A percentile compares a stretch with the other conserved stretches of the same genome.
phyloP scores from a whole-genome alignment of 805 yeast genomes.

The Suhomyces sp. region DNA sequence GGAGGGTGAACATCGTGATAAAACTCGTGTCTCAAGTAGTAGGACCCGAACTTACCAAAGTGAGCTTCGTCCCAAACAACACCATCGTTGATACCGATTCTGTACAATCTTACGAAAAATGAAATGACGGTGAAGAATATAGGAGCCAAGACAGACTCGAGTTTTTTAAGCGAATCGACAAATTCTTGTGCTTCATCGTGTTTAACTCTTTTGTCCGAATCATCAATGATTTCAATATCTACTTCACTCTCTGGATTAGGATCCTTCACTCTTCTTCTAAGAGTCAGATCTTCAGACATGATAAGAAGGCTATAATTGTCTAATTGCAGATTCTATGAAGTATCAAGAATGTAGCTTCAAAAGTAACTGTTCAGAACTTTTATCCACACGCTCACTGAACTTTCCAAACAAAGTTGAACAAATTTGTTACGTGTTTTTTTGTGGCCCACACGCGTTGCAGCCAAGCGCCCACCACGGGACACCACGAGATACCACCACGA shows the following conservation, averaged over 20 bases:
- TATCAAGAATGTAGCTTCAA: neutral
- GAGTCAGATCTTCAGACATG: slow-evolving; percentile 20
- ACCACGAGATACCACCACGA: no score
- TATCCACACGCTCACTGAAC: neutral
- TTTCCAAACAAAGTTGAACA: neutral
- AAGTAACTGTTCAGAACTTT: neutral
- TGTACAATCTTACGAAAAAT: slow-evolving; percentile 61
- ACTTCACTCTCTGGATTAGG: slow-evolving; percentile 1
- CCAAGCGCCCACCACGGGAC: neutral
- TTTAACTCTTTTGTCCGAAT: slow-evolving; percentile 20
- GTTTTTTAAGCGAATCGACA: slow-evolving; percentile 18
- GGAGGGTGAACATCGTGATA: slow-evolving; percentile 99
- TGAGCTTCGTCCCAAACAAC: slow-evolving; percentile 99
- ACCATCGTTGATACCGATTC: slow-evolving; percentile 63
- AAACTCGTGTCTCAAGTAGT: slow-evolving; percentile 81
- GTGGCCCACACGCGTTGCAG: slow-evolving; percentile 3
- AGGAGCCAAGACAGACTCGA: slow-evolving; percentile 31
- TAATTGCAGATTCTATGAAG: neutral
- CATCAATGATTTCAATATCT: slow-evolving; percentile 4
- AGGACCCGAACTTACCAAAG: slow-evolving; percentile 94
- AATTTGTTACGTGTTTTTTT: slow-evolving; percentile 2
- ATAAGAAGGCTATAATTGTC: neutral
- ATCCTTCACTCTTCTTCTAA: slow-evolving; percentile 17
- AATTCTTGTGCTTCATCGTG: slow-evolving; percentile 28
- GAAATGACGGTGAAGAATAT: slow-evolving; percentile 35